phyloP scores from a whole-genome alignment of 306 rosid species.

The Pyrus bretschneideri region DNA sequence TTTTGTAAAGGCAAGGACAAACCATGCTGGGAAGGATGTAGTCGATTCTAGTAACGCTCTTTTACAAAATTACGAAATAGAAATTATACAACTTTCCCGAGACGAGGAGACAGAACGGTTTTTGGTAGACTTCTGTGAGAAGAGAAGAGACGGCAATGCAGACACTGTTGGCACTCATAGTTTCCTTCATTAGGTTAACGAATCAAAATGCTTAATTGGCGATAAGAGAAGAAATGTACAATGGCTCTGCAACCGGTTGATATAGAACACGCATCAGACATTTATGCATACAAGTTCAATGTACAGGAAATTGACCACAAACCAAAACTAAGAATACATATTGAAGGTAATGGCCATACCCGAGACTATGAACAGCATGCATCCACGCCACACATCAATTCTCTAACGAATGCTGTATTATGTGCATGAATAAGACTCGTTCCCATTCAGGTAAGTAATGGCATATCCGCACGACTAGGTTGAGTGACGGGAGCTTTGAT shows the following conservation, averaged over 20 bases:
- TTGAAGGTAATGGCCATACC: constrained; percentile 30
- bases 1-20: constrained; percentile 6
- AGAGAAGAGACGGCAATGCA: constrained; percentile 27
- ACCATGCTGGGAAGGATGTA: constrained; percentile 36
- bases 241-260: constrained; percentile 50
- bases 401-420: constrained; percentile 44
- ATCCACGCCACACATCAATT: constrained; percentile 47
- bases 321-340: not conserved
- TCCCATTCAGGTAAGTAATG: constrained; percentile 47
- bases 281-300: not conserved
- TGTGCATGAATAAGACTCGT: constrained; percentile 47
- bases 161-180: constrained; percentile 15
- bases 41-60: constrained; percentile 30
- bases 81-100: constrained; percentile 32
- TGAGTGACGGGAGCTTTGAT: constrained; percentile 64
- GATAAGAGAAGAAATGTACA: constrained; percentile 47
- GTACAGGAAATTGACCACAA: constrained; percentile 2
- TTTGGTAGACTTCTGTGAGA: constrained; percentile 12
- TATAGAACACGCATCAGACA: constrained; percentile 24
- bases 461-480: constrained; percentile 54
- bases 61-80: constrained; percentile 36
- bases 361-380: constrained; percentile 33
- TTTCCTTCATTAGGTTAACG: constrained; percentile 42
- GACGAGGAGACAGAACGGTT: constrained; percentile 18
- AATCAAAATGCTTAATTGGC: constrained; percentile 42